These are phyloP conservation scores for Acacia confusa DNA, from an alignment of 306 rosid species.

Conservation along the genomic window DNA sequence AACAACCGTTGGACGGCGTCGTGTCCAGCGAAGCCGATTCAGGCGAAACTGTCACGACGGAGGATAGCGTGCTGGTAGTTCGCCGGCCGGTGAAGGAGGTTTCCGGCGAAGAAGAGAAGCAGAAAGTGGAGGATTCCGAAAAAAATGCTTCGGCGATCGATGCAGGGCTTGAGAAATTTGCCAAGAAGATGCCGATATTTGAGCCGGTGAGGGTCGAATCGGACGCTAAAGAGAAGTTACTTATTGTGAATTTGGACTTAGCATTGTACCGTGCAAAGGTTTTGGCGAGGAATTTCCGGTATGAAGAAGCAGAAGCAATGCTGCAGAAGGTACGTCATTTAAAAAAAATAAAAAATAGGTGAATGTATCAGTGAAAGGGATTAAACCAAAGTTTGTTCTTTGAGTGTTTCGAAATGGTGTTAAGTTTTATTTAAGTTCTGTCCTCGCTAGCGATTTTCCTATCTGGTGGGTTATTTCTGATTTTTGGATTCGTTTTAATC, in stretches of 20 bases:
- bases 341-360: too few species aligned
- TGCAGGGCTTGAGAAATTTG: slow-evolving; percentile 53
- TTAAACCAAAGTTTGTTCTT: background rate
- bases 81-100: slow-evolving; percentile 81
- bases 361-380: background rate
- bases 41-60: background rate
- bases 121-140: slow-evolving; percentile 24
- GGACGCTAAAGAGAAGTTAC: slow-evolving; percentile 53
- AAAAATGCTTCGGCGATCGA: slow-evolving; percentile 43
- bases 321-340: slow-evolving; percentile 66
- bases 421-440: background rate
- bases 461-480: slow-evolving; percentile 26
- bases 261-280: slow-evolving; percentile 75
- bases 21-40: background rate
- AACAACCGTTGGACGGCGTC: slow-evolving; percentile 18
- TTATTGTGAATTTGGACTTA: slow-evolving; percentile 83
- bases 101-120: slow-evolving; percentile 30
- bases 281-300: slow-evolving; percentile 52
- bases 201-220: slow-evolving; percentile 63
- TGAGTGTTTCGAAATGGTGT: background rate
- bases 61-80: slow-evolving; percentile 46
- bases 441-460: background rate
- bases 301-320: slow-evolving; percentile 59
- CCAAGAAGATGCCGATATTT: slow-evolving; percentile 81
- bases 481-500: background rate